A percentile compares a stretch with the other conserved stretches of the same genome.
Evolutionary conservation across 176 grass and related monocot species (phyloP).

Genomic region (Cenchrus americanus): DNA sequence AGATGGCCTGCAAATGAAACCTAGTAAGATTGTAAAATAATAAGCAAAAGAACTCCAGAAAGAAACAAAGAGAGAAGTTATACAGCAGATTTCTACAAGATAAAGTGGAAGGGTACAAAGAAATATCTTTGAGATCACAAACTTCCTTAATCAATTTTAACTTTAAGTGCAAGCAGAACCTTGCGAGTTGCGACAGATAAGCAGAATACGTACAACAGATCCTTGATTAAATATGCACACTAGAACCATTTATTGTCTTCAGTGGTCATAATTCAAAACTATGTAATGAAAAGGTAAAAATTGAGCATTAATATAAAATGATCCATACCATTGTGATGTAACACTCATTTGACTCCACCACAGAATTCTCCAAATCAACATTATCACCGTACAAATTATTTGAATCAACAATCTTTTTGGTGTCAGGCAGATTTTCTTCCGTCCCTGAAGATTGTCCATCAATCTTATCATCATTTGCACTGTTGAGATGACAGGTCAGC

Average conservation of each 20-base stretch:
- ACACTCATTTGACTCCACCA: slow-evolving; percentile 56
- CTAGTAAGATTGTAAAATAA: slow-evolving; percentile 12
- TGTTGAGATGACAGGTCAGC: slow-evolving; percentile 63
- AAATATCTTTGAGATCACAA: not conserved
- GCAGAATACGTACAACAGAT: slow-evolving; percentile 23
- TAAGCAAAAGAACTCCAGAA: not conserved
- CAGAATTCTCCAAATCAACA: slow-evolving; percentile 41
- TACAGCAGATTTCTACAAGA: not conserved
- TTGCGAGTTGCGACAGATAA: slow-evolving; percentile 12
- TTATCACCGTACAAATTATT: slow-evolving; percentile 10
- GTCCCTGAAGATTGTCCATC: slow-evolving; percentile 43
- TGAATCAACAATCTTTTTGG: slow-evolving; percentile 42
- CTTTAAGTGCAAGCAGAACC: not conserved
- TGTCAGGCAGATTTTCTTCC: slow-evolving; percentile 38
- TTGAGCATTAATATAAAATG: slow-evolving; percentile 22
- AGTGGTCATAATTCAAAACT: slow-evolving; percentile 15
- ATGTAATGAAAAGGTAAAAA: slow-evolving; percentile 24
- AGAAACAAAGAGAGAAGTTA: slow-evolving; percentile 8
- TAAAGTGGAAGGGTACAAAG: slow-evolving; percentile 19
- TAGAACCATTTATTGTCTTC: slow-evolving; percentile 23
- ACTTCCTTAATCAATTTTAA: slow-evolving; percentile 17
- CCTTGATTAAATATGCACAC: not conserved
- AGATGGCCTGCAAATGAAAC: slow-evolving; percentile 67
- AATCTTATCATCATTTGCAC: slow-evolving; percentile 38
- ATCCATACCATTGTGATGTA: slow-evolving; percentile 80